These are phyloP conservation scores for Fimicolochytrium jonesii DNA, from an alignment of 192 early-diverging fungal genomes.

Conservation along the genomic window DNA sequence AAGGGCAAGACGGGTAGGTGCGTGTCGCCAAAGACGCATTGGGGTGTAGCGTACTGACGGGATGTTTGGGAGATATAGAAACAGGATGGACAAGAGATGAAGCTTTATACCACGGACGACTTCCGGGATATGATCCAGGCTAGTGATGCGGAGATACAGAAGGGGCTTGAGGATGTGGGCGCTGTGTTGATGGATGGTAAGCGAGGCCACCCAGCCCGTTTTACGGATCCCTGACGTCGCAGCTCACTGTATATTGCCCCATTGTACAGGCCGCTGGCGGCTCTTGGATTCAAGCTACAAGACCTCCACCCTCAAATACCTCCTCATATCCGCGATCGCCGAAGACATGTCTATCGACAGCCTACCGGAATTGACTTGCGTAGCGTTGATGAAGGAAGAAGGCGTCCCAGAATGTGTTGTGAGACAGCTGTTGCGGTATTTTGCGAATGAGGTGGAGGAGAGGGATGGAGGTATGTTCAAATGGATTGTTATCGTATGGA, in stretches of 20 bases:
- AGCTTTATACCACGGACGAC: conserved; percentile 7
- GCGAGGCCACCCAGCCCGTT: not conserved
- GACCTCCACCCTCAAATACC: conserved; percentile 8
- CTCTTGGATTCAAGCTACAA: conserved; percentile 24
- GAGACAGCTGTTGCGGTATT: conserved; percentile 10
- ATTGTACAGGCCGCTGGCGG: conserved; percentile 18
- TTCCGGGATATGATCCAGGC: conserved; percentile 25
- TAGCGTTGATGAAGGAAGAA: conserved; percentile 23
- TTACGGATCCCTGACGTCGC: not conserved
- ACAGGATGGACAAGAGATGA: no score
- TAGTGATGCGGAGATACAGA: conserved; percentile 20
- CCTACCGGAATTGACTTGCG: not conserved
- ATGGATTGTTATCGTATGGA: not conserved
- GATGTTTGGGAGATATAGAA: no score
- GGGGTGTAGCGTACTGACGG: no score
- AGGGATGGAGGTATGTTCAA: not conserved
- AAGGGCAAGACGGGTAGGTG: not conserved
- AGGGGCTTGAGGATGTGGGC: conserved; percentile 18
- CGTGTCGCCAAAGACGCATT: no score
- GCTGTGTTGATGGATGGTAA: conserved; percentile 29
- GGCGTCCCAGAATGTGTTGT: conserved; percentile 25
- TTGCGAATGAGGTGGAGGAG: conserved; percentile 3
- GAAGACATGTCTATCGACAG: conserved; percentile 5
- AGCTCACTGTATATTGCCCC: not conserved
- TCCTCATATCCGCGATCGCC: conserved; percentile 8